Evolutionary conservation across 2,329 filamentous ascomycete genomes (phyloP), one percentile per base, ranked within the genome.

Genomic region (Tolypocladium tropicale): DNA sequence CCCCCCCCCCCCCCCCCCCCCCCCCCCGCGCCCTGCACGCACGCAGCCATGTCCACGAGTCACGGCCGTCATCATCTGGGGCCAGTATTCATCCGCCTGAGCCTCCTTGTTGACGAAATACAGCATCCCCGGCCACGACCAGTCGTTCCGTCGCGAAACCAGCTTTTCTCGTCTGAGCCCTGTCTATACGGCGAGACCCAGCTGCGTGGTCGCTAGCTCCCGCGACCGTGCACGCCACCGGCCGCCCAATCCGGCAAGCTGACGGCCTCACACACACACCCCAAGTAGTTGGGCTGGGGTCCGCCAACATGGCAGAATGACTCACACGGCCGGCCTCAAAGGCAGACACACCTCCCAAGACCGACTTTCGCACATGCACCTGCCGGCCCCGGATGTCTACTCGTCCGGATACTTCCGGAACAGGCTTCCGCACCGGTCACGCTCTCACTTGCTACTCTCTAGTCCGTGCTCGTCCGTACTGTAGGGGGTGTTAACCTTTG

Each of bases 201-300:
- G 25, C 43, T 9, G 25, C 23, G 14, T 3, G 9, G 43, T 32
- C 43, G 43, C 30, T 32, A n/a, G 25, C 43, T 25, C 25, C 33
- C 50, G 33, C 50, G 33, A 33, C 51, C 21, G 28, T 32, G 43
- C 61, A n/a, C 62, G 58, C 62, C 63, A 63, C 59, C 54, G 36
- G 43, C 58, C 61, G 48, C 61, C 62, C 58, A 59, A 64, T 64
- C 30, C 46, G 63, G 60, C 61, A 62, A 59, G 62, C 60, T 62
- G 43, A 57, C 59, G 58, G 33, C 56, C 57, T 64, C 61, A 59
- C 53, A 48, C 51, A n/a, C n/a, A n/a, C 57, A 55, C 36, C 48
- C 54, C 32, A 43, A 41, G 52, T 54, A 54, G 46, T 37, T 55
- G n/a, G n/a, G n/a, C n/a, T n/a, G n/a, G 54, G 58, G 54, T 60